Percentiles rank a stretch among this genome's conserved stretches.
These are phyloP conservation scores for Aspergillus udagawae DNA, from an alignment of 2,329 filamentous ascomycete genomes.

Conservation along the genomic window DNA sequence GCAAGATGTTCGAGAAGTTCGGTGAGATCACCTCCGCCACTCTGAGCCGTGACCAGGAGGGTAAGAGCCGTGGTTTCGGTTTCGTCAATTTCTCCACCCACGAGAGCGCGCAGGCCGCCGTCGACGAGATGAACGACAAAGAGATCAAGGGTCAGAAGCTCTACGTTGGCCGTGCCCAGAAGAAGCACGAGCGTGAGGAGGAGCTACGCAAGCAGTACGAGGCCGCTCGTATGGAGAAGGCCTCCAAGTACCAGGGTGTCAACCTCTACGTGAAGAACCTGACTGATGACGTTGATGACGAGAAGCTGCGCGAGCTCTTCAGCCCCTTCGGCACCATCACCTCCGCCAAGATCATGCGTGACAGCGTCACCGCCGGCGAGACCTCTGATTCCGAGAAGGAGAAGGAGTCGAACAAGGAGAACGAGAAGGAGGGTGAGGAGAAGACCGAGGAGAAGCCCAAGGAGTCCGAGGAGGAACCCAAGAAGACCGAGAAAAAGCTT, in stretches of 20 bases:
- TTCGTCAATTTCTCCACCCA: constrained; percentile 96
- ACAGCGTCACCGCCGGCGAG: constrained; percentile 51
- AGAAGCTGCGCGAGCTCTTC: constrained; percentile 95
- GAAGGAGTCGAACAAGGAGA: constrained; percentile 37
- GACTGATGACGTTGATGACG: constrained; percentile 93
- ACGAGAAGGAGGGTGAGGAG: constrained; percentile 45
- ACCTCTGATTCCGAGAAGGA: constrained; percentile 47
- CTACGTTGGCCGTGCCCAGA: constrained; percentile 97
- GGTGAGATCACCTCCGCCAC: constrained; percentile 95
- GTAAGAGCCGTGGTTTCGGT: constrained; percentile 91
- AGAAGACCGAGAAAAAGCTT: constrained; percentile 58
- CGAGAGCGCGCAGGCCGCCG: constrained; percentile 77
- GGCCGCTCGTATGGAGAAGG: constrained; percentile 94
- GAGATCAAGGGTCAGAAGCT: constrained; percentile 93
- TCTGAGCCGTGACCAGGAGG: constrained; percentile 80
- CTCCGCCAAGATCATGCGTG: constrained; percentile 98
- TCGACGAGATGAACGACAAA: constrained; percentile 85
- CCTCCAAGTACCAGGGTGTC: constrained; percentile 98
- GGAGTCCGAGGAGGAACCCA: constrained; percentile 46
- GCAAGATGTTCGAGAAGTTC: constrained; percentile 82
- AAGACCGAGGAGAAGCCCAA: constrained; percentile 44
- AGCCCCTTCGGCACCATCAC: constrained; percentile 89
- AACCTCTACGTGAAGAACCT: constrained; percentile 99
- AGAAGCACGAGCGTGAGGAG: constrained; percentile 99
- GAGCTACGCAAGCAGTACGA: constrained; percentile 99